Base-by-base conservation (phyloP, 1,139 yeast species). In the Magnusiomyces ingens region DNA sequence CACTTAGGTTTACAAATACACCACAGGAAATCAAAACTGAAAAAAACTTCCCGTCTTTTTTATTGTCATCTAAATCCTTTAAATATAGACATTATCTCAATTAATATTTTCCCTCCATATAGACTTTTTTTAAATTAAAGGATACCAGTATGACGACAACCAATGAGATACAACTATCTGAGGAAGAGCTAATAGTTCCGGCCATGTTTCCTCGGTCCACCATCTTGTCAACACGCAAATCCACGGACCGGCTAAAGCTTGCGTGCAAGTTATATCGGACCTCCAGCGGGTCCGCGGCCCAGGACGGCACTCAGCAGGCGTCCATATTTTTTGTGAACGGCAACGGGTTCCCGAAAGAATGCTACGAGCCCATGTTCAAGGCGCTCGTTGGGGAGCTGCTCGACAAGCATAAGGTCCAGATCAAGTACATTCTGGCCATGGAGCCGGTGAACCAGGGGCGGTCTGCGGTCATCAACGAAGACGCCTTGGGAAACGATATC, bases 391-490 rank as follows among this genome's bases (percentile, higher is more conserved):
- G 41, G 1, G 15, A 10, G 8, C 41, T 52, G 21, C 13, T 17
- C 29, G 40, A 48, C 18, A 44, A 50, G 21, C 36, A 47, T 21
- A 42, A 49, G 10, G 47, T 55, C 15, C 50, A 49, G 29, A 15
- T 58, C 41, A 57, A 56, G 36, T 57, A 58, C n/a, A 50, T 57
- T 29, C 15, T 58, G 19, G 18, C 60, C 1, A 43, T 56, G 11
- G 61, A 58, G 36, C 50, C 50, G 18, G 58, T 57, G 18, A 56
- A 58, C 48, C 61, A 58, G 29, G 55, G 58, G 15, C 41, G 49
- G 42, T 57, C 60, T 15, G 54, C 49, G 37, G 38, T 48, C 15
- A 37, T 51, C 38, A 58, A 58, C 38, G 57, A 56, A 29, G 15
- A 50, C 13, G 49, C 46, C 19, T 40, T 58, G 12, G 61, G 61